Base-by-base conservation (phyloP, 257 asterid species). In the Verbena officinalis region DNA sequence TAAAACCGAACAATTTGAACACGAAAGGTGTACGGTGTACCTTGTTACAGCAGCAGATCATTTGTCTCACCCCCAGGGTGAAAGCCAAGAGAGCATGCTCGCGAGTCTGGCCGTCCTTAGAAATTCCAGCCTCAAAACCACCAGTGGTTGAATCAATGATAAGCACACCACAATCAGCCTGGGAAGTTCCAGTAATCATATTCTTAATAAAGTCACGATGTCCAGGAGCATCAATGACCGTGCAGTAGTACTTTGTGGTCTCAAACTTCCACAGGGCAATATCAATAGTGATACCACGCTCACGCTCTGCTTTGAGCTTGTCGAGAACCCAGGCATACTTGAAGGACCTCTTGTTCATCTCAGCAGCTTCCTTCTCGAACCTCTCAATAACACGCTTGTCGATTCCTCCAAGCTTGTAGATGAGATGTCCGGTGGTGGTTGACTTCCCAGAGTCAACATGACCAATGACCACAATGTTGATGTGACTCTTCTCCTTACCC, bases 251-350 rank as follows among this genome's bases (percentile, higher is more conserved):
- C 75, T 87, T 87, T 69, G 90, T 87, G n/a, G 96, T 88, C 84
- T 88, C 96, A 12, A 88, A 88, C 78, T 88, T 88, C 96, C 96
- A 88, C 75, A 88, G 57, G 42, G 96, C 96, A 61, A 88, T 88
- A 64, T 88, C 96, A 55, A 88, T 88, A 34, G 96, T 88, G 5
- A 88, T 88, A 74, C 94, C 96, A 64, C 96, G 96, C 38, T 88
- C 96, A 60, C 94, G 94, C 81, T 88, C 96, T 39, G 96, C 96
- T 59, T 88, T 88, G 9, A 88, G 96, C 78, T 88, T 88, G 94
- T 88, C 96, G 23, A 88, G 88, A 64, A 88, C 94, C 96, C 96
- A 88, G 0, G 96, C 96, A 20, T 84, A 85, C 75, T 85, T 85
- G 82, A 85, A 86, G 10, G 89, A 84, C 69, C 95, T 73, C 78